A percentile compares a stretch with the other conserved stretches of the same genome.
Evolutionary conservation across 73 alveolate species (phyloP).

Genomic region (Tetrahymena elliotti): DNA sequence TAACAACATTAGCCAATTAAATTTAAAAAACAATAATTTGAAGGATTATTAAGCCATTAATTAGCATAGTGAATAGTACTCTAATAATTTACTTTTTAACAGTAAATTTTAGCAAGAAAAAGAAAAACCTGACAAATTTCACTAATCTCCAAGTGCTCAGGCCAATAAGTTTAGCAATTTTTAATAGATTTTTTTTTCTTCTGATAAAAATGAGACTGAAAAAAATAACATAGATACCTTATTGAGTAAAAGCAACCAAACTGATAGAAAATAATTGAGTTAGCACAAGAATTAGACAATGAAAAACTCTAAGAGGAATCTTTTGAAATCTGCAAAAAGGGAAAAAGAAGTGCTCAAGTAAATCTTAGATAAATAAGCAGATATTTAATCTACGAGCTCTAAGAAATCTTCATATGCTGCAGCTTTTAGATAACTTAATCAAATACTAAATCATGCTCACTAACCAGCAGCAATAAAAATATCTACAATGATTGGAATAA

Average conservation of each 20-base stretch:
- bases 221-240: neutral
- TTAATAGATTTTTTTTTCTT: neutral
- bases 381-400: neutral
- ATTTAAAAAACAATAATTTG: too few relatives aligned
- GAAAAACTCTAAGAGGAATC: neutral
- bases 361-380: neutral
- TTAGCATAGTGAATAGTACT: too few relatives aligned
- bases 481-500: neutral
- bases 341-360: neutral
- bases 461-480: neutral
- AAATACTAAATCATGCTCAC: neutral
- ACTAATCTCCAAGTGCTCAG: too few relatives aligned
- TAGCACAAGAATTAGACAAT: neutral
- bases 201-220: neutral
- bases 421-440: neutral
- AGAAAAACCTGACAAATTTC: too few relatives aligned
- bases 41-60: too few relatives aligned
- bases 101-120: neutral
- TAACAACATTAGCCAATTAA: too few relatives aligned
- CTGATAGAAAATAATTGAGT: neutral
- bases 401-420: neutral
- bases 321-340: neutral
- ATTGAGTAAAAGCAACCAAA: neutral
- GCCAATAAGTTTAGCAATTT: neutral
- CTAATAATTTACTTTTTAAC: neutral